A percentile compares a stretch with the other conserved stretches of the same genome.
Conservation (phyloP, 495 filamentous ascomycete species). For the Talaromyces ruber region DNA sequence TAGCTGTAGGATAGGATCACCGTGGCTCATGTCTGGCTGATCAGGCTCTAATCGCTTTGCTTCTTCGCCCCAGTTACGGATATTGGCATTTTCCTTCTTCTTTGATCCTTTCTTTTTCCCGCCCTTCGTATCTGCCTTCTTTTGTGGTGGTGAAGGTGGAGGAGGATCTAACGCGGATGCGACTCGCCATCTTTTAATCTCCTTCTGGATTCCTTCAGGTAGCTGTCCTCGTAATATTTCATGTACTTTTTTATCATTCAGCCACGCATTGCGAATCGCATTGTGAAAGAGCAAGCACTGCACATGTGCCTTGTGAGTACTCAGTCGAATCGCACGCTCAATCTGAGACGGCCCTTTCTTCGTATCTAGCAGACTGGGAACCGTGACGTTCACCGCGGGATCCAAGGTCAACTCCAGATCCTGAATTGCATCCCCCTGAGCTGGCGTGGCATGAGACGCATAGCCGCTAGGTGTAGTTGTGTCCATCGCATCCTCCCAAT, state of each 20-base stretch:
- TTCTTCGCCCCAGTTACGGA: conserved; percentile 67
- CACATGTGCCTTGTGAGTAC: conserved; percentile 84
- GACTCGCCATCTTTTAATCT: conserved; percentile 65
- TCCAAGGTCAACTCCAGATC: conserved; percentile 74
- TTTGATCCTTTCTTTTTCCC: conserved; percentile 33
- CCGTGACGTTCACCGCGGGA: conserved; percentile 41
- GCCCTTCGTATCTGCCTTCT: conserved; percentile 24
- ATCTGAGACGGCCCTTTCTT: conserved; percentile 84
- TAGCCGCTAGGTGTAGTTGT: conserved; percentile 18
- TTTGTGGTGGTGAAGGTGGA: conserved; percentile 23
- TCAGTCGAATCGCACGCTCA: conserved; percentile 65
- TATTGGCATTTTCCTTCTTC: conserved; percentile 29
- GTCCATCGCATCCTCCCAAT: conserved; percentile 81
- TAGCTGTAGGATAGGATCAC: conserved; percentile 75
- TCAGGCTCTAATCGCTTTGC: conserved; percentile 63
- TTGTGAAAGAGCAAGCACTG: conserved; percentile 86
- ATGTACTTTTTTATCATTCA: conserved; percentile 71
- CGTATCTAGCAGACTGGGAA: conserved; percentile 51
- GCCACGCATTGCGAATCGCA: conserved; percentile 75
- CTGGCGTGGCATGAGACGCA: conserved; percentile 5
- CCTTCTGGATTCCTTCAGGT: conserved; percentile 54
- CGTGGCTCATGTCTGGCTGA: conserved; percentile 62
- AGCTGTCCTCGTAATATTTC: conserved; percentile 66
- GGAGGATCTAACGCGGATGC: conserved; percentile 52
- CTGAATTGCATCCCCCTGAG: conserved; percentile 21